Conservation (phyloP, 257 asterid genomes). For the Galeopsis tetrahit region DNA sequence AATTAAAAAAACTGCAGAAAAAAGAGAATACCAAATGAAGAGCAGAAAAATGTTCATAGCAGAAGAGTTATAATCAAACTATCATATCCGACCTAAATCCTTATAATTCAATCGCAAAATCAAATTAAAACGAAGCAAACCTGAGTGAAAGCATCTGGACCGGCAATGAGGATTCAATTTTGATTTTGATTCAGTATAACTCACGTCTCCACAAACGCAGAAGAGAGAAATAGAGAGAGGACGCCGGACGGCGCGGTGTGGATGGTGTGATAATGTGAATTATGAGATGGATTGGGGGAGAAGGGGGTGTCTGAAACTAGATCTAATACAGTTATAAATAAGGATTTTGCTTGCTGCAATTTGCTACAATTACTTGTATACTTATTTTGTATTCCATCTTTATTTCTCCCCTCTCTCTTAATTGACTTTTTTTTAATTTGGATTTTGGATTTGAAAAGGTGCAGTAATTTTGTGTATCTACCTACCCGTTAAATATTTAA, state of each 20-base stretch:
- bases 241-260: neutral
- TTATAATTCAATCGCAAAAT: neutral
- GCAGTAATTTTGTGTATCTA: conserved; percentile 13
- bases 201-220: conserved; percentile 22
- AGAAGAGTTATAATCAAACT: neutral
- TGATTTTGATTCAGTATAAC: conserved; percentile 7
- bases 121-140: conserved; percentile 39
- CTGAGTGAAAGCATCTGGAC: conserved; percentile 76
- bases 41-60: neutral
- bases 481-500: too few relatives aligned
- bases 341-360: conserved; percentile 31
- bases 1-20: neutral
- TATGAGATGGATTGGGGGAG: conserved; percentile 21
- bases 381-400: neutral
- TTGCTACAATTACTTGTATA: neutral
- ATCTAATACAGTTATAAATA: conserved; percentile 37
- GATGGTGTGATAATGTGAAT: conserved; percentile 27
- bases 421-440: conserved; percentile 23
- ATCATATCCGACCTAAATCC: neutral
- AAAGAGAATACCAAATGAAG: neutral
- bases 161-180: conserved; percentile 37
- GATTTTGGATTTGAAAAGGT: too few relatives aligned
- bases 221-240: conserved; percentile 4
- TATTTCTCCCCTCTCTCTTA: neutral
- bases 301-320: conserved; percentile 33